A percentile compares a stretch with the other conserved stretches of the same genome.
These are phyloP conservation scores for Tetrapisispora pingtungensis DNA, from an alignment of 805 yeast genomes.

Conservation along the genomic window DNA sequence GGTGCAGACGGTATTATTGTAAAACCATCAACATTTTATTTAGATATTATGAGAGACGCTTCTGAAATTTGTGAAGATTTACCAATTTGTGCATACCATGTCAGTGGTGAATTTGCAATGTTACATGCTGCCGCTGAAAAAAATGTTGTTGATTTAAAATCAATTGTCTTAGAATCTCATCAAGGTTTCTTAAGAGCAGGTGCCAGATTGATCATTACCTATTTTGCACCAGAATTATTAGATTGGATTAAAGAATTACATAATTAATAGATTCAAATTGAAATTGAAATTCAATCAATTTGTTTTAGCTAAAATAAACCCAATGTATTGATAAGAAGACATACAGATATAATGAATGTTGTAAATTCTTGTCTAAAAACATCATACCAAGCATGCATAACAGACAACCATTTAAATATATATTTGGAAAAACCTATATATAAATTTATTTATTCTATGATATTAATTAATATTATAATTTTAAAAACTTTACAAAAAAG, in stretches of 20 bases:
- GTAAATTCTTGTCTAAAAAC: too few relatives aligned
- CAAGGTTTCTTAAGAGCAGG: constrained; percentile 93
- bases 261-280: too few relatives aligned
- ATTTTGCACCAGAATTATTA: constrained; percentile 90
- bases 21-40: constrained; percentile 91
- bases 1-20: constrained; percentile 95
- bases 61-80: constrained; percentile 68
- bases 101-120: constrained; percentile 96
- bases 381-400: too few relatives aligned
- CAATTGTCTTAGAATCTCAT: constrained; percentile 74
- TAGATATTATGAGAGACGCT: constrained; percentile 87
- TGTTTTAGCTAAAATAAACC: too few relatives aligned
- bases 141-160: constrained; percentile 78
- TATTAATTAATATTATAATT: too few relatives aligned
- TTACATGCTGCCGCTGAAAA: constrained; percentile 96
- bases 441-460: too few relatives aligned
- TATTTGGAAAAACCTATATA: not conserved
- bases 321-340: too few relatives aligned
- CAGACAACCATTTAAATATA: too few relatives aligned
- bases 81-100: constrained; percentile 93
- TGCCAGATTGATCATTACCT: constrained; percentile 81
- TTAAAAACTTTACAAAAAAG: too few relatives aligned
- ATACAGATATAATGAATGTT: too few relatives aligned
- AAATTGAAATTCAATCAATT: too few relatives aligned
- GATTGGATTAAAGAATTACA: constrained; percentile 48